Conservation (phyloP, 176 grass and related monocot species). For the Cenchrus americanus region DNA sequence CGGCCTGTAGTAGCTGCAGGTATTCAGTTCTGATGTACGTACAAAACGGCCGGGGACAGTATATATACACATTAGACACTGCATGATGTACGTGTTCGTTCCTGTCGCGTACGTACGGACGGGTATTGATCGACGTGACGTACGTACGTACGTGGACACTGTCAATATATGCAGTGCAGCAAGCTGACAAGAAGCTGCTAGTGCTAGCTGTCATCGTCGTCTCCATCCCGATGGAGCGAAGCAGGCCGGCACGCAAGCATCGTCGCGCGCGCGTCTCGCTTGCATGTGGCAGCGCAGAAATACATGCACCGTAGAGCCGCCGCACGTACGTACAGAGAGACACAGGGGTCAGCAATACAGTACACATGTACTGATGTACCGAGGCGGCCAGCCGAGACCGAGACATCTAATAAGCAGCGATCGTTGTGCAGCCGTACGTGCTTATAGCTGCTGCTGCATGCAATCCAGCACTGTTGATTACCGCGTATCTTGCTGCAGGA, state of each 20-base stretch:
- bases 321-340: background rate
- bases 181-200: background rate
- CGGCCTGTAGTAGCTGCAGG: background rate
- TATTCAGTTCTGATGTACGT: background rate
- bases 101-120: background rate
- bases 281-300: background rate
- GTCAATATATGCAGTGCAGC: background rate
- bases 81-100: background rate
- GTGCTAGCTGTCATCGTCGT: background rate
- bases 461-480: background rate
- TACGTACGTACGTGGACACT: background rate
- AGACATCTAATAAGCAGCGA: background rate
- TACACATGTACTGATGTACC: background rate
- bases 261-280: too few relatives aligned
- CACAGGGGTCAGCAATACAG: background rate
- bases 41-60: background rate
- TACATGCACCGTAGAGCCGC: background rate
- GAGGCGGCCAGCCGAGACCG: too few relatives aligned
- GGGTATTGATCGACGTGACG: background rate
- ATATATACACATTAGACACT: background rate
- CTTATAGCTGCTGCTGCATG: background rate
- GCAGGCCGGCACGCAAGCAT: background rate
- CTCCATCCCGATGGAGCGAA: background rate
- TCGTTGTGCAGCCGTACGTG: constrained; percentile 5
- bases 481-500: background rate